Conservation (phyloP, 73 alveolate genomes). For the Paramecium octaurelia region DNA sequence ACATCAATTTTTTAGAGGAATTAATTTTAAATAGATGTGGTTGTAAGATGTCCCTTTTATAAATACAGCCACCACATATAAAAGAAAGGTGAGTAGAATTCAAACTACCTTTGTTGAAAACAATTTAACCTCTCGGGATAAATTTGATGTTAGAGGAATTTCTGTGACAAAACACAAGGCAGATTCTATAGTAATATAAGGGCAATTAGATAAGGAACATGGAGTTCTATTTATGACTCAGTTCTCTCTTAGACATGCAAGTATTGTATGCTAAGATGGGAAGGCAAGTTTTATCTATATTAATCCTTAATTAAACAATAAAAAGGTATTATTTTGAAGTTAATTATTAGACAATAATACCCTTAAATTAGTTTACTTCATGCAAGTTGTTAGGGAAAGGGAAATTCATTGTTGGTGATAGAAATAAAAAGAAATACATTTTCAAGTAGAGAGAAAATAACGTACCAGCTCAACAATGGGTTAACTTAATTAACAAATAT, state of each 20-base stretch:
- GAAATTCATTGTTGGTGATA: constrained; percentile 2
- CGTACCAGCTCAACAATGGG: constrained; percentile 16
- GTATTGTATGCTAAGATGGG: neutral
- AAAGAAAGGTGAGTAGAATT: neutral
- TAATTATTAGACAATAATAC: neutral
- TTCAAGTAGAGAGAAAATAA: neutral
- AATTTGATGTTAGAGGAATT: neutral
- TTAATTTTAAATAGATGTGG: constrained; percentile 13
- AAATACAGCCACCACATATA: neutral
- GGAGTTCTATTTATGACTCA: neutral
- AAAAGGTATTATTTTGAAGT: neutral
- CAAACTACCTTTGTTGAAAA: neutral
- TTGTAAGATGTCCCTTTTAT: neutral
- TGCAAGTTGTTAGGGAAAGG: constrained; percentile 20
- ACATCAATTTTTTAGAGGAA: neutral
- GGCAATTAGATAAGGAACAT: constrained; percentile 7
- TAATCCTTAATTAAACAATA: constrained; percentile 25
- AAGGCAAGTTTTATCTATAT: neutral
- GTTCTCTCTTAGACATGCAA: neutral
- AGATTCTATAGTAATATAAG: neutral
- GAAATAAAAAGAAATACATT: constrained; percentile 7
- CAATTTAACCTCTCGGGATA: neutral
- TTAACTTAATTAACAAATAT: neutral
- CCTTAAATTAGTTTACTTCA: neutral
- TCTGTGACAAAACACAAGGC: neutral